Evolutionary conservation across 163 green algal species (phyloP), one percentile per base, ranked within the genome.

Genomic region (Scenedesmus sp.): DNA sequence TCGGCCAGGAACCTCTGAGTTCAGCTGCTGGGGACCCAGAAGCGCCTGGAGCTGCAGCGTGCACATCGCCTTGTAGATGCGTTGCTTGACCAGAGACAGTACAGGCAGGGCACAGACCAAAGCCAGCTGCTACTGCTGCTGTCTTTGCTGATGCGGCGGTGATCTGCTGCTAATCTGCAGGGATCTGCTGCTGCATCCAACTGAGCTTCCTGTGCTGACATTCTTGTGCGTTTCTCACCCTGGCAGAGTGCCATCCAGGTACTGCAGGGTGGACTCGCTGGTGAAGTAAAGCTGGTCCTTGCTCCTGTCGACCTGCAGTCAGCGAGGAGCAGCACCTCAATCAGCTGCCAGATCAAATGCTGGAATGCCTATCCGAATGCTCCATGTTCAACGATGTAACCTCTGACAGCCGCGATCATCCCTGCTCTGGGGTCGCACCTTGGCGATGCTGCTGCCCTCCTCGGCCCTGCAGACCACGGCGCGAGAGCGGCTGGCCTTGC

Each of bases 171-270:
- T 33, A 7, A 72, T 76, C 6, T 37, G 30, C 65, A 6, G 7
- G 65, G 65, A 76, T 76, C 65, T 76, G 15, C 65, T 76, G 65
- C 65, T 76, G 65, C 65, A 76, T 18, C 65, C 65, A 76, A 30
- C 30, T 76, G 30, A 76, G 65, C 30, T 40, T 76, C 6, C 5
- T 20, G 5, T 76, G 65, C 4, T 76, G 30, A n/a, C 20, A 4
- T 4, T 10, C 9, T n/a, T 4, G 30, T 40, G 12, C 51, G 46
- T 72, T 40, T 26, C 85, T 84, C 46, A 90, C 85, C 96, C 97
- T 40, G 97, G 94, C 59, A 98, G 94, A 78, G 94, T 95, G 85
- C 96, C 97, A 88, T 99, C 97, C 85, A 99, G 94, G 96, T 99
- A 99, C 26, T 95, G 93, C 80, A 98, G 92, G 24, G 95, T 96